phyloP scores from a whole-genome alignment of 768 basidiomycete species.

The Pleurotus cornucopiae region DNA sequence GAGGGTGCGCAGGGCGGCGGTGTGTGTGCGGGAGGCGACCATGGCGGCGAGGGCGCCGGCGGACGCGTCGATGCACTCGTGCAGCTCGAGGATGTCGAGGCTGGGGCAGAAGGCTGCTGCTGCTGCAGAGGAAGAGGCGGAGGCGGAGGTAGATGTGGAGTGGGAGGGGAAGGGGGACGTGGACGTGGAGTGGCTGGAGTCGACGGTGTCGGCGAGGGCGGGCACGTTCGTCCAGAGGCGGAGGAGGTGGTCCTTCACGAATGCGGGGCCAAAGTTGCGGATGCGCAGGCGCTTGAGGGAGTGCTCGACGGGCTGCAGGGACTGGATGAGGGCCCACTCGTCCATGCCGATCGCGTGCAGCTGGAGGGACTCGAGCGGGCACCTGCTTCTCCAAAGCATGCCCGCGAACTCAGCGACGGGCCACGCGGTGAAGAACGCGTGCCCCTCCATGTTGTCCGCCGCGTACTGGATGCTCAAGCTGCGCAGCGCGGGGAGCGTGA shows the following conservation, averaged over 20 bases:
- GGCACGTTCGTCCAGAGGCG: neutral
- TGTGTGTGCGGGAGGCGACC: constrained; percentile 13
- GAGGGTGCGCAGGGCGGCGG: constrained; percentile 10
- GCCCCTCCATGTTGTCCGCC: constrained; percentile 3
- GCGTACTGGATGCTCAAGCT: neutral
- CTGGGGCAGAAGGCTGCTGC: neutral
- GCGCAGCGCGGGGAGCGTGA: constrained; percentile 2
- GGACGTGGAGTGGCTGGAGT: too few species aligned
- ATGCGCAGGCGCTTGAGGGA: neutral
- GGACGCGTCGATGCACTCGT: neutral
- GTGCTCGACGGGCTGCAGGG: constrained; percentile 1
- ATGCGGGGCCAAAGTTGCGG: neutral
- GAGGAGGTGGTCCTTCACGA: constrained; percentile 2
- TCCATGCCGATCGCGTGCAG: neutral
- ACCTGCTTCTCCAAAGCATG: constrained; percentile 5
- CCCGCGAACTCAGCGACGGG: neutral
- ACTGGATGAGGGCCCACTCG: constrained; percentile 1
- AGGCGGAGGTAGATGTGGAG: neutral
- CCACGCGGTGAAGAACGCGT: neutral
- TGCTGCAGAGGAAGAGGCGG: too few species aligned
- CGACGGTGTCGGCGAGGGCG: too few species aligned
- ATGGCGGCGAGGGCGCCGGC: constrained; percentile 10
- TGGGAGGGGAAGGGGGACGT: too few species aligned
- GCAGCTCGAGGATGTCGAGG: neutral
- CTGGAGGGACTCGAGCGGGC: constrained; percentile 1